Conservation (phyloP, 1,139 yeast genomes). For the Lodderomyces metapsilosis region DNA sequence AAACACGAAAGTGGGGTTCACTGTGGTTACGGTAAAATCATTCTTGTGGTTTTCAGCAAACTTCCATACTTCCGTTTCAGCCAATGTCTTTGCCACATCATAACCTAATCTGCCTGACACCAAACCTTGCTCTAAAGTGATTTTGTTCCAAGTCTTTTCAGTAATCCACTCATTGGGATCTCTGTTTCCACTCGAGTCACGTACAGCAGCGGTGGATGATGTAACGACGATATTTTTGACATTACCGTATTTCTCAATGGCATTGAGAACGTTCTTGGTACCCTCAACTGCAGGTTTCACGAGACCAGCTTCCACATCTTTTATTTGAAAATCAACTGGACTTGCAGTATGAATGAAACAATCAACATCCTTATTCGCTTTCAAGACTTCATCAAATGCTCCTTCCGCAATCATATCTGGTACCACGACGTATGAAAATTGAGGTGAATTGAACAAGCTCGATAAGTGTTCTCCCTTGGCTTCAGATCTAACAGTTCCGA, state of each 20-base stretch:
- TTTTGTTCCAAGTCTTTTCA: slow-evolving; percentile 35
- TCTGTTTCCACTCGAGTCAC: slow-evolving; percentile 9
- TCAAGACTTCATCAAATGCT: slow-evolving; percentile 56
- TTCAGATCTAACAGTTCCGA: slow-evolving; percentile 29
- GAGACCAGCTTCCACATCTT: slow-evolving; percentile 30
- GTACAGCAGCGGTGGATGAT: slow-evolving; percentile 27
- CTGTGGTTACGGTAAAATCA: slow-evolving; percentile 36
- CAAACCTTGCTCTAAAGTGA: slow-evolving; percentile 27
- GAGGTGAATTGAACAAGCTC: slow-evolving; percentile 12
- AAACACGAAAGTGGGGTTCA: slow-evolving; percentile 49
- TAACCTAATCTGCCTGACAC: slow-evolving; percentile 34
- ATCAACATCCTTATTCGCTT: slow-evolving; percentile 48
- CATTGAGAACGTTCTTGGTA: slow-evolving; percentile 24
- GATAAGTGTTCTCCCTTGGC: slow-evolving; percentile 26
- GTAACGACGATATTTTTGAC: slow-evolving; percentile 27
- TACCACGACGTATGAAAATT: slow-evolving; percentile 30
- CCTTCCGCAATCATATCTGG: slow-evolving; percentile 28
- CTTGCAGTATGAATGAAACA: slow-evolving; percentile 53
- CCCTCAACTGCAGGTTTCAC: slow-evolving; percentile 36
- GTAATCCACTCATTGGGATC: slow-evolving; percentile 16
- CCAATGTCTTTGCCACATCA: slow-evolving; percentile 49
- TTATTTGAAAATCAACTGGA: slow-evolving; percentile 20
- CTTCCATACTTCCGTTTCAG: slow-evolving; percentile 44
- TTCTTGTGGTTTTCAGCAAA: slow-evolving; percentile 31
- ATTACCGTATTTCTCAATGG: slow-evolving; percentile 24